Conservation (phyloP, 495 filamentous ascomycete species). For the Penicillium malachiteum region DNA sequence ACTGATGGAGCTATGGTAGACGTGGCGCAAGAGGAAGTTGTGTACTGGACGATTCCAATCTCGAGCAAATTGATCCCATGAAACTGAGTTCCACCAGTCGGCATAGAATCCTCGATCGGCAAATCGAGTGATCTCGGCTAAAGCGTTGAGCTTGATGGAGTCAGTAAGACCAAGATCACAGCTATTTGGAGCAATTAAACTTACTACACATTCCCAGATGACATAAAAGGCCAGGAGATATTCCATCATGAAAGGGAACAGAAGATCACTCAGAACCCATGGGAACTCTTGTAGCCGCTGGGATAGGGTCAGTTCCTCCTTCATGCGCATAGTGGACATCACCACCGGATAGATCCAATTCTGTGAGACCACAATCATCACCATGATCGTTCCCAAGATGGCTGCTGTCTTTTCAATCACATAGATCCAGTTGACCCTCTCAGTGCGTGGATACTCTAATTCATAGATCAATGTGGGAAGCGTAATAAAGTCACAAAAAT, state of each 20-base stretch:
- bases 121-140: slow-evolving; percentile 70
- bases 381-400: slow-evolving; percentile 57
- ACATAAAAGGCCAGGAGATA: slow-evolving; percentile 63
- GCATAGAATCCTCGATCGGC: slow-evolving; percentile 78
- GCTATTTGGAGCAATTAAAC: not conserved
- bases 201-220: slow-evolving; percentile 71
- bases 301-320: slow-evolving; percentile 55
- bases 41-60: slow-evolving; percentile 77
- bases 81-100: slow-evolving; percentile 64
- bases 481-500: slow-evolving; percentile 69
- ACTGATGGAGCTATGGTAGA: slow-evolving; percentile 72
- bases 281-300: slow-evolving; percentile 65
- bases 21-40: slow-evolving; percentile 69
- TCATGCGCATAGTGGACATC: slow-evolving; percentile 62
- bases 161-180: not conserved
- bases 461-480: slow-evolving; percentile 77
- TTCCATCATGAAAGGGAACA: slow-evolving; percentile 76
- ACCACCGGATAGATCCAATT: slow-evolving; percentile 65
- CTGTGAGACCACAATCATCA: slow-evolving; percentile 49
- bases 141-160: slow-evolving; percentile 55
- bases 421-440: slow-evolving; percentile 67
- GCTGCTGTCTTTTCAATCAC: slow-evolving; percentile 67
- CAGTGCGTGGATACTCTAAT: slow-evolving; percentile 69
- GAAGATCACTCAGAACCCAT: slow-evolving; percentile 64
- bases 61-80: slow-evolving; percentile 59